Evolutionary conservation across 2,329 filamentous ascomycete genomes (phyloP), one percentile per base, ranked within the genome.

Genomic region (Ophiostoma novo-ulmi): DNA sequence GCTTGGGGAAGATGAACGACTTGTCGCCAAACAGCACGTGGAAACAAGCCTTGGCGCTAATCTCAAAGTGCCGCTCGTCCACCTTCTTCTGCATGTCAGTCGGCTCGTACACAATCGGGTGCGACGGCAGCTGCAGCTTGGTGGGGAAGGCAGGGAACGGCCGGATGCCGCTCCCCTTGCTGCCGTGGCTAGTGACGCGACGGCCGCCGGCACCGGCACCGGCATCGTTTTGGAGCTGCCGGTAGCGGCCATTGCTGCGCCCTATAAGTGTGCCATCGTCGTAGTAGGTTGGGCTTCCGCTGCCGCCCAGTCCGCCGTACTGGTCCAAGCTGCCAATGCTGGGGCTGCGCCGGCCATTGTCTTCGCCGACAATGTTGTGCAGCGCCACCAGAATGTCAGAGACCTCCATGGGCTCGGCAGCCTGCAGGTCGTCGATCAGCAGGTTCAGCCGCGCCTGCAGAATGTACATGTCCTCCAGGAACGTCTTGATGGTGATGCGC

Each of bases 1-100:
- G 84, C 76, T 94, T 89, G 75, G 95, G 93, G 80, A 97, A 99
- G 55, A 98, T 89, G 44, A 94, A 92, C 78, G 92, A 97, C 81
- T 94, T 97, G 79, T 99, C 95, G 52, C 95, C 95, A 79, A 98
- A 99, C 69, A 99, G 85, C 20, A 98, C 92, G 77, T 98, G 94
- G 79, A 98, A 99, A 71, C 97, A 88, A 0, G 92, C 93, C 79
- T 99, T 98, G 66, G 95, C 91, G 73, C 92, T 96, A 72, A 98
- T 89, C 74, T 96, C 91, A 78, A 97, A 97, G 74, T 93, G 87
- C 73, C 91, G 88, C 78, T 97, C 92, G 0, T 91, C 87, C 8
- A 90, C 89, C 74, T 90, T 85, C 74, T 87, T 85, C 69, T 89
- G 87, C 87, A 97, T 94, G 69, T 90, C 92, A 73, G 91, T 87